phyloP scores from a whole-genome alignment of 2,329 filamentous ascomycete genomes.

The Phyllosticta citriasiana region DNA sequence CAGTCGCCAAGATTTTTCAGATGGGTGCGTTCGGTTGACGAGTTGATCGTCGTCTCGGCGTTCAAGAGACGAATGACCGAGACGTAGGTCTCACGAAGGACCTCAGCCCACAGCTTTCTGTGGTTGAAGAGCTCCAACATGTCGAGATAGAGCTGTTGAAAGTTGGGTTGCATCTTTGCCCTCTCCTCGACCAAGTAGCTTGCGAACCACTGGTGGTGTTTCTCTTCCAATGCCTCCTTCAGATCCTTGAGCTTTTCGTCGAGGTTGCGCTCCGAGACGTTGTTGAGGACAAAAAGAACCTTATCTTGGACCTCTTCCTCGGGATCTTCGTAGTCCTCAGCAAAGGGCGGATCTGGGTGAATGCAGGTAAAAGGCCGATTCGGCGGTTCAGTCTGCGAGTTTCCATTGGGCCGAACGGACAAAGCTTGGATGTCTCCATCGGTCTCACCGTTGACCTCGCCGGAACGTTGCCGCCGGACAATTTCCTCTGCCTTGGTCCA shows the following conservation, averaged over 20 bases:
- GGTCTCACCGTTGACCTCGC: constrained; percentile 47
- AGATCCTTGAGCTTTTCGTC: constrained; percentile 76
- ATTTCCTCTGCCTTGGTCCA: constrained; percentile 75
- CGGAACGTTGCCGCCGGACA: constrained; percentile 55
- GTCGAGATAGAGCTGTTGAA: constrained; percentile 85
- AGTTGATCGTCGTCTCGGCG: constrained; percentile 76
- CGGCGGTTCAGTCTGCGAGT: constrained; percentile 45
- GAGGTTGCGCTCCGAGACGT: constrained; percentile 83
- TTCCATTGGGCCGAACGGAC: constrained; percentile 57
- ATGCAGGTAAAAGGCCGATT: constrained; percentile 69
- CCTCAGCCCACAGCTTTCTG: constrained; percentile 70
- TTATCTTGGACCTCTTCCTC: constrained; percentile 79
- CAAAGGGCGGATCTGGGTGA: constrained; percentile 60
- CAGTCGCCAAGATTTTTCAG: constrained; percentile 90
- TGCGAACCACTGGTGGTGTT: constrained; percentile 93
- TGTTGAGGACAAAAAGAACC: constrained; percentile 93
- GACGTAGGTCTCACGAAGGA: constrained; percentile 86
- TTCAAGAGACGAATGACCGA: constrained; percentile 83
- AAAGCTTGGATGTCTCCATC: constrained; percentile 36
- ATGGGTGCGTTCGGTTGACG: constrained; percentile 72
- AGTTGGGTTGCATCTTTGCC: constrained; percentile 95
- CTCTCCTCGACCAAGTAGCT: constrained; percentile 90
- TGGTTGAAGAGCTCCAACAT: constrained; percentile 76
- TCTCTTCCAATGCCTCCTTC: constrained; percentile 63
- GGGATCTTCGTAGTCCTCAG: constrained; percentile 67